Percentiles rank a stretch among this genome's conserved stretches.
These are phyloP conservation scores for Rhynchosporium agropyri DNA, from an alignment of 2,329 filamentous ascomycete genomes.

Conservation along the genomic window DNA sequence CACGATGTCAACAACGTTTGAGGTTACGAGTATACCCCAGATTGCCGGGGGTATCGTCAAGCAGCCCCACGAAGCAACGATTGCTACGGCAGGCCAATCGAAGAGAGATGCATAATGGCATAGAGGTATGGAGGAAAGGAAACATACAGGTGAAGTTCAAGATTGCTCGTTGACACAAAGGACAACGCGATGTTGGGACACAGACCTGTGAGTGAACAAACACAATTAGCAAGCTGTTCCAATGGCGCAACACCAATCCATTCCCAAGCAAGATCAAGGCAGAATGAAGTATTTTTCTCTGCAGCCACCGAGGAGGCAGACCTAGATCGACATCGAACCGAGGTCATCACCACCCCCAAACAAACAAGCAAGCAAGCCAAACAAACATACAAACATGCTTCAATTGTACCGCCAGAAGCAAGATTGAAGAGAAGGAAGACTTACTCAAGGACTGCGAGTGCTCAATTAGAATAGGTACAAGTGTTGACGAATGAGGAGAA, in stretches of 20 bases:
- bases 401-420: not conserved
- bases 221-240: conserved; percentile 6
- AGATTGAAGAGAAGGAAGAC: not conserved
- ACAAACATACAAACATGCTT: not conserved
- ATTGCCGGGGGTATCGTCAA: not conserved
- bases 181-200: conserved; percentile 9
- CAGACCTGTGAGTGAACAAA: conserved; percentile 8
- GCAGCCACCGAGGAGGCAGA: not conserved
- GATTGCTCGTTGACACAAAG: conserved; percentile 10
- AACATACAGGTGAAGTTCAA: conserved; percentile 2
- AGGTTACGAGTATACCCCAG: not conserved
- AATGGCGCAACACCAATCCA: not conserved
- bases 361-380: not conserved
- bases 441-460: conserved; percentile 10
- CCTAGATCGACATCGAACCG: conserved; percentile 1
- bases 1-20: not conserved
- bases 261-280: not conserved
- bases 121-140: not conserved
- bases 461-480: not conserved
- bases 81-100: not conserved
- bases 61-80: not conserved
- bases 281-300: not conserved
- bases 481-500: not conserved
- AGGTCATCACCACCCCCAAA: not conserved
- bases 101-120: not conserved